These are phyloP conservation scores for Geranomyces michiganensis DNA, from an alignment of 192 early-diverging fungal genomes.

Conservation along the genomic window DNA sequence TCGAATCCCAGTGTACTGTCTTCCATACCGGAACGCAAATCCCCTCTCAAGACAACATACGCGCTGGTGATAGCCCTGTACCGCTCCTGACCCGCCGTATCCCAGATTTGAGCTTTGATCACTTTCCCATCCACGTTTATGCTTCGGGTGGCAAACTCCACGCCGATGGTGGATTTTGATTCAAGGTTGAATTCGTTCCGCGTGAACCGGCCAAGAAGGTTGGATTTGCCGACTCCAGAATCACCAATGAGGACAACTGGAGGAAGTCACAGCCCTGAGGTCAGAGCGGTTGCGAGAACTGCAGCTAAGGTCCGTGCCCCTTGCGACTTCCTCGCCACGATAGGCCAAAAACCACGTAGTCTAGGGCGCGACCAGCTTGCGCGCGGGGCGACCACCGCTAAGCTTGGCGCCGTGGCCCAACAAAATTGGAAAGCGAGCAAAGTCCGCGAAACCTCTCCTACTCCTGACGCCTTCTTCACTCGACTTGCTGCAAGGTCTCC, in stretches of 20 bases:
- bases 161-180: constrained; percentile 98
- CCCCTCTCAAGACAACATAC: constrained; percentile 34
- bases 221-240: constrained; percentile 97
- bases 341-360: no score
- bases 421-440: no score
- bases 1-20: no score
- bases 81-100: constrained; percentile 86
- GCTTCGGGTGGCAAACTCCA: constrained; percentile 95
- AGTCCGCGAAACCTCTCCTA: no score
- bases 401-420: no score
- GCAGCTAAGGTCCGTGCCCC: no score
- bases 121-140: constrained; percentile 97
- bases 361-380: no score
- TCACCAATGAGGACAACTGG: constrained; percentile 76
- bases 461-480: no score
- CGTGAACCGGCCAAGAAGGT: constrained; percentile 94
- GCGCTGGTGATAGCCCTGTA: constrained; percentile 60
- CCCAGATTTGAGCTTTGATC: constrained; percentile 99
- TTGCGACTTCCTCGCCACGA: no score
- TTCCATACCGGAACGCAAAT: no score
- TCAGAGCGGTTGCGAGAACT: neutral
- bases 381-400: no score
- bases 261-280: neutral
- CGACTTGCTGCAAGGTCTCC: no score
- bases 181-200: constrained; percentile 98